Percentiles rank a stretch among this genome's conserved stretches.
Evolutionary conservation across 768 basidiomycete species (phyloP).

Genomic region (Tricholoma sp.): DNA sequence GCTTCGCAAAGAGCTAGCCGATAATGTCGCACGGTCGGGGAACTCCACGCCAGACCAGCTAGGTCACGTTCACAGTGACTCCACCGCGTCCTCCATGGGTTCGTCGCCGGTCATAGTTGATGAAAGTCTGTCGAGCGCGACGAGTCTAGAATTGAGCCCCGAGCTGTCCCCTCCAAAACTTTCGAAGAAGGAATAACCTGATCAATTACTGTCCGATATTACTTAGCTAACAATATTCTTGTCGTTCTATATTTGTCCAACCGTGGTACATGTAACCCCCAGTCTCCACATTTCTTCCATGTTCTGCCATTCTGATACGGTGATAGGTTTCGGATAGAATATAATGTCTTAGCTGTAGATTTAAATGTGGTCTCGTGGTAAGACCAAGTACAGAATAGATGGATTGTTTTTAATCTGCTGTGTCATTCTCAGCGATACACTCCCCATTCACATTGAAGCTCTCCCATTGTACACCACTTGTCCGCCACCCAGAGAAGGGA

Average conservation of each 20-base stretch:
- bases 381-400: neutral
- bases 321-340: neutral
- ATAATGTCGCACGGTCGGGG: slow-evolving; percentile 51
- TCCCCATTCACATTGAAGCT: slow-evolving; percentile 31
- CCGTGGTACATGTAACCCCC: neutral
- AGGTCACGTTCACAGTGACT: slow-evolving; percentile 10
- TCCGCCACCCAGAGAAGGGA: slow-evolving; percentile 61
- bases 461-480: slow-evolving; percentile 50
- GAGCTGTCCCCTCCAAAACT: slow-evolving; percentile 7
- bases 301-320: neutral
- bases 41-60: slow-evolving; percentile 42
- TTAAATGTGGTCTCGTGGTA: neutral
- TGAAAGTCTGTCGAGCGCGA: neutral
- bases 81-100: slow-evolving; percentile 11
- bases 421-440: neutral
- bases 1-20: slow-evolving; percentile 84
- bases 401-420: neutral
- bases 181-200: slow-evolving; percentile 10
- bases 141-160: slow-evolving; percentile 10
- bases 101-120: slow-evolving; percentile 4
- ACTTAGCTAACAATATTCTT: neutral
- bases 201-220: neutral
- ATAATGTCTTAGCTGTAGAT: neutral
- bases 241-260: neutral
- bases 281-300: neutral